These are phyloP conservation scores for Geotrichum klebahnii DNA, from an alignment of 1,139 yeast species.

Conservation along the genomic window DNA sequence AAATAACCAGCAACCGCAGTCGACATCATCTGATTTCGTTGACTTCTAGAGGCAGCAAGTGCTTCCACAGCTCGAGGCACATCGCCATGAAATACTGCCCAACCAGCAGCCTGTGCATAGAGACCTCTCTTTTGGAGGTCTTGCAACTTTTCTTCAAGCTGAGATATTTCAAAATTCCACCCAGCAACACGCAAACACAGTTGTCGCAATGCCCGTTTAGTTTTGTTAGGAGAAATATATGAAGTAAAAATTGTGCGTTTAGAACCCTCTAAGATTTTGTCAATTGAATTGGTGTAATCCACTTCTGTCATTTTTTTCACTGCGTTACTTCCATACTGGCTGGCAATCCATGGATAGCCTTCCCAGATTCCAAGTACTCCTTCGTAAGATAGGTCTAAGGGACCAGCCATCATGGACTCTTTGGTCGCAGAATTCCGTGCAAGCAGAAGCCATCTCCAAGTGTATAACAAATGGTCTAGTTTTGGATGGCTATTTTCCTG, in stretches of 20 bases:
- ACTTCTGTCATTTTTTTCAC: constrained; percentile 26
- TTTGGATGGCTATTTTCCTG: constrained; percentile 28
- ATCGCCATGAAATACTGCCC: constrained; percentile 95
- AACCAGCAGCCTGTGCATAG: constrained; percentile 90
- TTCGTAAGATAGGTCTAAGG: constrained; percentile 75
- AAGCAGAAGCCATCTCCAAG: constrained; percentile 86
- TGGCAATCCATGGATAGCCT: constrained; percentile 60
- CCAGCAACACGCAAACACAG: constrained; percentile 83
- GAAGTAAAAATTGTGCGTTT: constrained; percentile 21
- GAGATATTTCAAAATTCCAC: constrained; percentile 79
- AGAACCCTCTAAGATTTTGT: constrained; percentile 24
- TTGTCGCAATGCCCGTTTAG: constrained; percentile 52
- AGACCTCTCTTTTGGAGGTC: constrained; percentile 56
- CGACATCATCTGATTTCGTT: constrained; percentile 70
- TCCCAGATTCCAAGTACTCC: constrained; percentile 92
- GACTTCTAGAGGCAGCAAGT: constrained; percentile 54
- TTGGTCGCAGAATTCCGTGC: constrained; percentile 65
- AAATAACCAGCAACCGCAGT: constrained; percentile 92
- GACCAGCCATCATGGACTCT: constrained; percentile 63
- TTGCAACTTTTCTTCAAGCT: constrained; percentile 65
- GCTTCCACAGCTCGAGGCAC: constrained; percentile 75
- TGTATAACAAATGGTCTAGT: constrained; percentile 57
- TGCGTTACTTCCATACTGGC: constrained; percentile 46
- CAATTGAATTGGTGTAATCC: constrained; percentile 29
- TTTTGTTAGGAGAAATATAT: constrained; percentile 30